Percentiles rank a stretch among this genome's conserved stretches.
phyloP scores from a whole-genome alignment of 352 stramenopile species.

The Phytophthora hybrid region DNA sequence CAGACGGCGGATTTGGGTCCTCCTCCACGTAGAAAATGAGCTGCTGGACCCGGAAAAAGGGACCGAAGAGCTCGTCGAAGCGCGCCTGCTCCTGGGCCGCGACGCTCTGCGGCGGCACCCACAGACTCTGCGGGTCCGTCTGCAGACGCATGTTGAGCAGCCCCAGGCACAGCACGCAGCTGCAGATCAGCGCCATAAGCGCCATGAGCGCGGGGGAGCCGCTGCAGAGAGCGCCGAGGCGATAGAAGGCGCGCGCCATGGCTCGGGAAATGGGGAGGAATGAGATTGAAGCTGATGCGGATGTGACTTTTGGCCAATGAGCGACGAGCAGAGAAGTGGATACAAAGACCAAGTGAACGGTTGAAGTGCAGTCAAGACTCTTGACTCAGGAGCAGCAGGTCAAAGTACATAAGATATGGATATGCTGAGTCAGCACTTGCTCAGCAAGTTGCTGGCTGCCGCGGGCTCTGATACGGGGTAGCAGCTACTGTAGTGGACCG shows the following conservation, averaged over 20 bases:
- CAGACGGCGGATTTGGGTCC: not conserved
- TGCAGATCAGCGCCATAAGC: slow-evolving; percentile 57
- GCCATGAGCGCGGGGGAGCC: slow-evolving; percentile 55
- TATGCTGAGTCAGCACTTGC: no score
- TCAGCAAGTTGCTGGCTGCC: no score
- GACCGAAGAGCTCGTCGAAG: slow-evolving; percentile 85
- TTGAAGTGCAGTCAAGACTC: slow-evolving; percentile 9
- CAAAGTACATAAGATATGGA: no score
- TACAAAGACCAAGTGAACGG: slow-evolving; percentile 25
- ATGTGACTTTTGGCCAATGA: slow-evolving; percentile 25
- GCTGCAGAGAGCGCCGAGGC: slow-evolving; percentile 63
- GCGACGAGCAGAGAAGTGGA: not conserved
- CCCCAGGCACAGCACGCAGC: slow-evolving; percentile 66
- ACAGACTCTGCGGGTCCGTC: slow-evolving; percentile 85
- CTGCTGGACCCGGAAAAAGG: slow-evolving; percentile 90
- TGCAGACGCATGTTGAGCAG: slow-evolving; percentile 68
- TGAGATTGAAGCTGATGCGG: slow-evolving; percentile 12
- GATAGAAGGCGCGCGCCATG: slow-evolving; percentile 63
- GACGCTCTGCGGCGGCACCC: slow-evolving; percentile 72
- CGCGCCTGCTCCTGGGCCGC: slow-evolving; percentile 69
- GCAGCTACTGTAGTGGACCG: no score
- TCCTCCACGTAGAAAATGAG: slow-evolving; percentile 83
- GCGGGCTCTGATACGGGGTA: no score
- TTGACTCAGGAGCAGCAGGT: no score
- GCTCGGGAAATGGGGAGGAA: not conserved